phyloP scores from a whole-genome alignment of 73 alveolate genomes.

The Tetrahymena elliotti region DNA sequence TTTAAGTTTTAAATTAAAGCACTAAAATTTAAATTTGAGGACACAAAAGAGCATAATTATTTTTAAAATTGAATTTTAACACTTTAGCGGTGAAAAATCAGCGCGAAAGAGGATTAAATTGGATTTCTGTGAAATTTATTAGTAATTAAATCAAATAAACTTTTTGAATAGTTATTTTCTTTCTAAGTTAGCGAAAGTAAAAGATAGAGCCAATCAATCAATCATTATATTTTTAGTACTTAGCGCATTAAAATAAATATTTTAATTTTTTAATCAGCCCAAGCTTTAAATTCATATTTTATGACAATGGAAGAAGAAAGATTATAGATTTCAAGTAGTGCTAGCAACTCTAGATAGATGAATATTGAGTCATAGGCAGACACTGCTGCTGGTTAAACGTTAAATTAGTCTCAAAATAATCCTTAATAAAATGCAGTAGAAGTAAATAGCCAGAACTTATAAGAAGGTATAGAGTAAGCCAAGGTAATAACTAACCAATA shows the following conservation, averaged over 20 bases:
- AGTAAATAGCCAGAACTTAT: neutral
- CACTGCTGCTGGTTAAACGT: neutral
- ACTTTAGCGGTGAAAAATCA: constrained; percentile 1
- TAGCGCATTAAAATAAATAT: neutral
- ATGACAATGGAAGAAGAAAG: neutral
- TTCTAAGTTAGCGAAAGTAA: neutral
- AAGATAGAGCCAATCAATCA: neutral
- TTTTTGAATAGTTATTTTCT: neutral
- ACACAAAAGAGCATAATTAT: neutral
- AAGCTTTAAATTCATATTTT: neutral
- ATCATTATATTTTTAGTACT: neutral
- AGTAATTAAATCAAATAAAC: neutral
- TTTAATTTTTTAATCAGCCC: neutral
- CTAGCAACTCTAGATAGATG: neutral
- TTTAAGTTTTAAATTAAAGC: neutral
- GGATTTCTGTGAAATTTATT: neutral
- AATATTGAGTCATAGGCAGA: neutral
- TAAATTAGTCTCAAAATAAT: neutral
- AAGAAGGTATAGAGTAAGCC: neutral
- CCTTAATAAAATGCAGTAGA: neutral
- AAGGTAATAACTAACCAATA: neutral
- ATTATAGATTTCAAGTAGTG: neutral
- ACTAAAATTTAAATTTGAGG: neutral
- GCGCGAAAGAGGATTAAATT: neutral
- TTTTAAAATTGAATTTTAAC: neutral